A percentile compares a stretch with the other conserved stretches of the same genome.
Evolutionary conservation across 257 asterid genomes (phyloP).

Genomic region (Solanum neorickii): DNA sequence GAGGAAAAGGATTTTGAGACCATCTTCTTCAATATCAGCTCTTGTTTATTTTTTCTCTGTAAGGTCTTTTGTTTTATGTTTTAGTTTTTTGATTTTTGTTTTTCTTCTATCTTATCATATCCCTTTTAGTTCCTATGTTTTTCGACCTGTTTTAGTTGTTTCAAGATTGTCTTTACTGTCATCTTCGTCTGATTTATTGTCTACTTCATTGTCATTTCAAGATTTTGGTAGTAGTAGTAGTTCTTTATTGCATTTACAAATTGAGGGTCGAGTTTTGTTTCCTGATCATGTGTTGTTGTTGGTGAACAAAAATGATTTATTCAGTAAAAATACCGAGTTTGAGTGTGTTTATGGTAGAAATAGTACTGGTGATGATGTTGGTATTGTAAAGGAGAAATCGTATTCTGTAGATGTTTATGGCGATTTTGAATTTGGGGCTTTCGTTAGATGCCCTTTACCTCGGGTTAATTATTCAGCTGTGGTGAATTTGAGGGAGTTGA

Average conservation of each 20-base stretch:
- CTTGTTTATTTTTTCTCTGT: slow-evolving; percentile 32
- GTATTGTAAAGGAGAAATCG: slow-evolving; percentile 21
- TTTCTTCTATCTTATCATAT: slow-evolving; percentile 30
- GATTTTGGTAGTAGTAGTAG: slow-evolving; percentile 15
- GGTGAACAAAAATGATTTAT: slow-evolving; percentile 15
- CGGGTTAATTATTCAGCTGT: slow-evolving; percentile 36
- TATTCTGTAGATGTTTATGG: slow-evolving; percentile 62
- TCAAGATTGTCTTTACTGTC: slow-evolving; percentile 53
- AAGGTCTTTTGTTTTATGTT: slow-evolving; percentile 51
- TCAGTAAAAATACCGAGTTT: slow-evolving; percentile 16
- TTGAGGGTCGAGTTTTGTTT: slow-evolving; percentile 62
- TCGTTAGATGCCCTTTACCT: slow-evolving; percentile 74
- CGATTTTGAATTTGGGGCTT: slow-evolving; percentile 33
- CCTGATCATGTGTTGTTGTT: slow-evolving; percentile 72
- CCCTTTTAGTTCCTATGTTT: slow-evolving; percentile 42
- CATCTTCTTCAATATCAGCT: slow-evolving; percentile 10
- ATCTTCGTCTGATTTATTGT: slow-evolving; percentile 28
- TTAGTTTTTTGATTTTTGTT: slow-evolving; percentile 38
- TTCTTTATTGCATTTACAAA: slow-evolving; percentile 18
- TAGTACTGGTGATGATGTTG: neutral
- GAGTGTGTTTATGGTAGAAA: slow-evolving; percentile 44
- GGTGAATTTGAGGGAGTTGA: slow-evolving; percentile 25
- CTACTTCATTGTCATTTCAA: slow-evolving; percentile 21
- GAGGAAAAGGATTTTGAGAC: slow-evolving; percentile 54
- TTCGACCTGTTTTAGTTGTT: slow-evolving; percentile 60